Base-by-base conservation (phyloP, 768 basidiomycete genomes). In the Chalciporus sphaerocephalus region DNA sequence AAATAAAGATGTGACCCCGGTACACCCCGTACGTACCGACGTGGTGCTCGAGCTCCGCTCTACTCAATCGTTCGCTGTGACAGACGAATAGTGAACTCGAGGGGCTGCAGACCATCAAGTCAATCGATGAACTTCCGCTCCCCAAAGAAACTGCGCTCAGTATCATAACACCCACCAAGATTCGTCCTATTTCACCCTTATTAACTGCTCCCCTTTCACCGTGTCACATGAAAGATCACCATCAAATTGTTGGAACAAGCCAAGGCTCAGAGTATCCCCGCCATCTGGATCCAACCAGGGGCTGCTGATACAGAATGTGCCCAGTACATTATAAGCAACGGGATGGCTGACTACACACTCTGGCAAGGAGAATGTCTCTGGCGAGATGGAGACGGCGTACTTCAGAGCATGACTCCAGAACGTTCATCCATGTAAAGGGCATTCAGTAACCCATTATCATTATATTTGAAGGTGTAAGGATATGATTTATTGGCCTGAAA, bases 261-360 rank as follows among this genome's bases (percentile, higher is more conserved):
- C 7, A 82, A 83, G 61, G 73, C 74, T n/a, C 75, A 80, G n/a
- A 64, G 66, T n/a, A 64, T 89, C n/a, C 85, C 83, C 5, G 75
- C 82, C 3, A 72, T 92, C 35, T 95, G 92, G 92, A 76, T 94
- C 23, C 92, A 95, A 62, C 92, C 92, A 6, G 91, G 91, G 17
- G 88, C 91, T 6, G 82, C 85, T 52, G 83, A 90, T 55, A 74
- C 70, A 13, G 65, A 67, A 3, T 88, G 92, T 38, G 65, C 72
- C 13, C 57, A 71, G 13, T 93, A 77, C 55, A 81, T 93, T 60
- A 74, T 78, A 32, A 76, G 81, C 47, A 81, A 84, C 40, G 76
- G 72, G 4, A 64, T 92, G 53, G 66, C 71, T 25, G 81, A 81
- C 57, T 74, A 74, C 47, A 86, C 88, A n/a, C 76, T 94, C 40